Percentiles rank a stretch among this genome's conserved stretches.
Evolutionary conservation across 805 yeast species (phyloP).

Genomic region (Peterozyma xylosa): DNA sequence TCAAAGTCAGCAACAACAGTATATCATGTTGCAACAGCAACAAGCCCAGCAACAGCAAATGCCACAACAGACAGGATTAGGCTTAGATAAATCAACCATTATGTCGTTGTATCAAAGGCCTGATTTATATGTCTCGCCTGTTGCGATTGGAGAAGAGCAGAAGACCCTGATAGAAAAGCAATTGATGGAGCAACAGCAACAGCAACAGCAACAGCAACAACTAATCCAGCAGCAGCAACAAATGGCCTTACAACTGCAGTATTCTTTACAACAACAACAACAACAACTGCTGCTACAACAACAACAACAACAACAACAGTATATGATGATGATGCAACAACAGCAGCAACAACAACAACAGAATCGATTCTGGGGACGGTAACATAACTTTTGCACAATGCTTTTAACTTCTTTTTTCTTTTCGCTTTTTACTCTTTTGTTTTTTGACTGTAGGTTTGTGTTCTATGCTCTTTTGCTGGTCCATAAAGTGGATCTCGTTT

Average conservation of each 20-base stretch:
- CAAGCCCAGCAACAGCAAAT: conserved; percentile 6
- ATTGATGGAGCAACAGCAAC: conserved; percentile 7
- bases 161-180: conserved; percentile 2
- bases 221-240: conserved; percentile 9
- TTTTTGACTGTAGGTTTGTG: too few relatives aligned
- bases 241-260: conserved; percentile 1
- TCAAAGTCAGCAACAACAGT: conserved; percentile 31
- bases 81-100: conserved; percentile 27
- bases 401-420: neutral
- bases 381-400: conserved; percentile 1
- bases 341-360: neutral
- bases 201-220: conserved; percentile 6
- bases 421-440: neutral
- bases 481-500: too few relatives aligned
- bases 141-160: conserved; percentile 16
- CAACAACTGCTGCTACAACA: conserved; percentile 2
- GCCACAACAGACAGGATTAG: conserved; percentile 14
- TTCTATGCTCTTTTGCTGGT: too few relatives aligned
- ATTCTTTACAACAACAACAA: conserved; percentile 1
- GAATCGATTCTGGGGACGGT: conserved; percentile 1
- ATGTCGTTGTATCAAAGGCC: conserved; percentile 36
- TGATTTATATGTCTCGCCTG: conserved; percentile 19
- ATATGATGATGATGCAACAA: neutral
- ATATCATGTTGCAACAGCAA: conserved; percentile 15
- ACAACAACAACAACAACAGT: neutral